phyloP scores from a whole-genome alignment of 345 rosid species.

The Eucalyptus globulus region DNA sequence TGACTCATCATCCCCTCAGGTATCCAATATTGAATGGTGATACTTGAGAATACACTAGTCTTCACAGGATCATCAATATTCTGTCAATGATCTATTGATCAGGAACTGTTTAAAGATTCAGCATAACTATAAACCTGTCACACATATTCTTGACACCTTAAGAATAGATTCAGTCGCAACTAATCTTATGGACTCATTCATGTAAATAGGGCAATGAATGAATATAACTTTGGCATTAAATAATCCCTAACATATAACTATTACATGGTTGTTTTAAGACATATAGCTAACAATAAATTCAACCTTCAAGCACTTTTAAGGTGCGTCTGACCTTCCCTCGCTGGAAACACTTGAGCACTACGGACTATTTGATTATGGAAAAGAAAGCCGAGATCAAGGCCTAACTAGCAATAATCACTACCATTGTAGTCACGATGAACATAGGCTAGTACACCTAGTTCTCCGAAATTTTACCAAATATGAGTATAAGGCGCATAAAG shows the following conservation, averaged over 20 bases:
- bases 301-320: no score
- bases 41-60: accelerated
- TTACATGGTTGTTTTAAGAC: accelerated
- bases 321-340: accelerated
- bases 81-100: accelerated
- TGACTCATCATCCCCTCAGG: no score
- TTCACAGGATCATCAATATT: accelerated
- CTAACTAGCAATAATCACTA: accelerated
- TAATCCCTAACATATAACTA: accelerated
- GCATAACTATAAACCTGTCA: accelerated
- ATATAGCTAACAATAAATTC: no score
- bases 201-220: accelerated
- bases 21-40: no score
- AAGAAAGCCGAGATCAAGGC: no score
- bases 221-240: no score
- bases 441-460: no score
- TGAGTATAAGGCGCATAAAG: no score
- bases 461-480: accelerated
- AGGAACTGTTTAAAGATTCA: accelerated
- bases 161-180: no score
- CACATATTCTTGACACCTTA: no score
- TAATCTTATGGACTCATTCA: no score
- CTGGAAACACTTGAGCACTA: accelerated
- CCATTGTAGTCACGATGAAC: accelerated
- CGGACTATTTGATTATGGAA: accelerated